Evolutionary conservation across 2,329 filamentous ascomycete species (phyloP).

Genomic region (Colletotrichum sp.): DNA sequence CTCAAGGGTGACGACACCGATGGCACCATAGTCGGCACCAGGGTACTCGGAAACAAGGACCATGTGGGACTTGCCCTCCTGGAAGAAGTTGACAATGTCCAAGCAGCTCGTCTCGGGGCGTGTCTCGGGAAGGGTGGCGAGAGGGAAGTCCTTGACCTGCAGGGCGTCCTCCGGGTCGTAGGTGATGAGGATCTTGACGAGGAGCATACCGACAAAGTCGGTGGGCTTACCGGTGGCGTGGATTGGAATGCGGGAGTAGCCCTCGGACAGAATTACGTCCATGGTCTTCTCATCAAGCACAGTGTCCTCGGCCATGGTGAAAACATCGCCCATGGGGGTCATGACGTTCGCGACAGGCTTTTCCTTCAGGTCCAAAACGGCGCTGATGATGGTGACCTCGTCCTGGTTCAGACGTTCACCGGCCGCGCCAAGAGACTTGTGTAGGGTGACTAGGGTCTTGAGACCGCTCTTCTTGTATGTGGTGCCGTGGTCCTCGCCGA

Average conservation of each 20-base stretch:
- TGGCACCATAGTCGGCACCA: constrained; percentile 86
- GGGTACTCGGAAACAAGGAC: constrained; percentile 90
- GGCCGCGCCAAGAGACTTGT: constrained; percentile 87
- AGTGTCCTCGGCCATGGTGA: constrained; percentile 94
- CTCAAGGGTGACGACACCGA: constrained; percentile 94
- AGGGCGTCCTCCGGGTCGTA: constrained; percentile 95
- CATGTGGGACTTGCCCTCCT: constrained; percentile 99
- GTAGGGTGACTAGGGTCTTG: constrained; percentile 94
- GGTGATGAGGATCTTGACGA: constrained; percentile 98
- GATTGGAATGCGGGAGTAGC: constrained; percentile 95
- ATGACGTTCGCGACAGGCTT: constrained; percentile 96
- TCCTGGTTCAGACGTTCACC: constrained; percentile 93
- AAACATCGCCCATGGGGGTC: constrained; percentile 98
- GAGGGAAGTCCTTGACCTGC: constrained; percentile 85
- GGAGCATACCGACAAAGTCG: constrained; percentile 96
- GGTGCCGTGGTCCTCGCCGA: constrained; percentile 89
- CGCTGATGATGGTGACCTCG: constrained; percentile 98
- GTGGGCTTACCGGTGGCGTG: constrained; percentile 81
- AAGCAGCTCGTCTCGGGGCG: constrained; percentile 94
- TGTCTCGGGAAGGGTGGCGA: constrained; percentile 94
- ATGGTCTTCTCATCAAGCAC: constrained; percentile 92
- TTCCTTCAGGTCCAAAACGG: constrained; percentile 93
- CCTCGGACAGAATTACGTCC: constrained; percentile 89
- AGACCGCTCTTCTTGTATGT: constrained; percentile 98
- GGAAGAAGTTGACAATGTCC: constrained; percentile 99